These are phyloP conservation scores for Colletotrichum sp. DNA, from an alignment of 2,329 filamentous ascomycete genomes.

Conservation along the genomic window DNA sequence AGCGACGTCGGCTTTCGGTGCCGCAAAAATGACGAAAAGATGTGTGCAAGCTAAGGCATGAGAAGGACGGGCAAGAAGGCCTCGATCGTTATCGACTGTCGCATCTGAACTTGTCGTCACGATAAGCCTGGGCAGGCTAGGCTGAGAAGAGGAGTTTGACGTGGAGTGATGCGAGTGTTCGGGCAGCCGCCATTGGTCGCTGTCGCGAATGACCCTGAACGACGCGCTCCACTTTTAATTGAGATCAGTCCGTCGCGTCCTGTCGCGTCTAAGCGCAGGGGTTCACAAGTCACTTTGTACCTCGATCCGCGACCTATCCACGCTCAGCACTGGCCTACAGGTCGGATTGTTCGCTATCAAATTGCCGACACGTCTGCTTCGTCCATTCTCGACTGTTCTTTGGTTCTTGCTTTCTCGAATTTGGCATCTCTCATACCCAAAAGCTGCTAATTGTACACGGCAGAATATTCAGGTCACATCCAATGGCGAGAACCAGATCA, in stretches of 20 bases:
- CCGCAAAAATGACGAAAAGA: neutral
- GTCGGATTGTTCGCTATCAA: neutral
- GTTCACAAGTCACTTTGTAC: neutral
- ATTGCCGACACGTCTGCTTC: neutral
- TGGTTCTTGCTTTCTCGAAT: neutral
- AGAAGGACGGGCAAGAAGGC: neutral
- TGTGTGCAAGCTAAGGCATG: neutral
- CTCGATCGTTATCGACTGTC: slow-evolving; percentile 17
- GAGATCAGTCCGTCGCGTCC: slow-evolving; percentile 9
- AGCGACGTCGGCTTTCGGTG: slow-evolving; percentile 1
- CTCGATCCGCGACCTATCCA: neutral
- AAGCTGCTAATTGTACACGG: neutral
- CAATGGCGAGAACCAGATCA: slow-evolving; percentile 58
- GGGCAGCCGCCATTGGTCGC: neutral
- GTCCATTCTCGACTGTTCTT: neutral
- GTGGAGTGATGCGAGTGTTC: neutral
- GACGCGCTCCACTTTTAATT: slow-evolving; percentile 14
- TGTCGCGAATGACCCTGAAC: neutral
- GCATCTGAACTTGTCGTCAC: slow-evolving; percentile 17
- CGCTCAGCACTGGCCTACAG: neutral
- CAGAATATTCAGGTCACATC: neutral
- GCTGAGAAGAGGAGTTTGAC: slow-evolving; percentile 20
- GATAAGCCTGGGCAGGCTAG: slow-evolving; percentile 17
- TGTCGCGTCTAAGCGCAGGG: neutral
- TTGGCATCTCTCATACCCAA: neutral